Conservation (phyloP, 805 yeast genomes). For the Zygosaccharomyces kombuchaensis region DNA sequence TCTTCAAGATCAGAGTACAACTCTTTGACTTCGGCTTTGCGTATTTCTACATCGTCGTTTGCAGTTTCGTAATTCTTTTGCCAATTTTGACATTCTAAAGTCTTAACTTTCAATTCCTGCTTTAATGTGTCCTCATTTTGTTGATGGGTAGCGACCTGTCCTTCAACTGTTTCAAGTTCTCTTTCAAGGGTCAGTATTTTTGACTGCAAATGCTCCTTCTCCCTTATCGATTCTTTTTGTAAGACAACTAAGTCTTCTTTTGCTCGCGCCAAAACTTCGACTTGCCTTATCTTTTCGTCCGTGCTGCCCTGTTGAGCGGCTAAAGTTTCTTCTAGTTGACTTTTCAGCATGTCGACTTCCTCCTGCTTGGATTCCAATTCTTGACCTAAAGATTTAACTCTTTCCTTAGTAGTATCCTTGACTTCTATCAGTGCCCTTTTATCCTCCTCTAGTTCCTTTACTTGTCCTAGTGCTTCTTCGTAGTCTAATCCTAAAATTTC, state of each 20-base stretch:
- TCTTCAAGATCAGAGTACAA: slow-evolving; percentile 34
- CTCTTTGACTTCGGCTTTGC: slow-evolving; percentile 37
- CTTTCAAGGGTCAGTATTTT: background rate
- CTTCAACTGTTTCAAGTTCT: slow-evolving; percentile 8
- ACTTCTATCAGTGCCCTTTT: background rate
- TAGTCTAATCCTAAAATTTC: slow-evolving; percentile 11
- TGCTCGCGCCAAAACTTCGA: slow-evolving; percentile 10
- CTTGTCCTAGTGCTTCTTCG: background rate
- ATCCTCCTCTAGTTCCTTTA: background rate
- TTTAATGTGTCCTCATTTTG: slow-evolving; percentile 3
- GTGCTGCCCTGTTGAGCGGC: slow-evolving; percentile 9
- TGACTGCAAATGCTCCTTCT: slow-evolving; percentile 6
- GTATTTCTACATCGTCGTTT: slow-evolving; percentile 35
- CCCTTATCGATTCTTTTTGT: slow-evolving; percentile 10
- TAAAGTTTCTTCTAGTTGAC: slow-evolving; percentile 8
- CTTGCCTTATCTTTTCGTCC: slow-evolving; percentile 11
- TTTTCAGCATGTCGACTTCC: slow-evolving; percentile 8
- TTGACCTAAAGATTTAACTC: slow-evolving; percentile 4
- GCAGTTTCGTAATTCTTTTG: slow-evolving; percentile 24
- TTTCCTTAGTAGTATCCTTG: background rate
- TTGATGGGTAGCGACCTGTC: slow-evolving; percentile 1
- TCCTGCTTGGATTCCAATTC: slow-evolving; percentile 6
- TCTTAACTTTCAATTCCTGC: slow-evolving; percentile 21
- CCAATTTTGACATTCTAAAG: slow-evolving; percentile 15
- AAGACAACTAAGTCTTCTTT: slow-evolving; percentile 11